A percentile compares a stretch with the other conserved stretches of the same genome.
Conservation (phyloP, 2,329 filamentous ascomycete species). For the Xylaria arbuscula region DNA sequence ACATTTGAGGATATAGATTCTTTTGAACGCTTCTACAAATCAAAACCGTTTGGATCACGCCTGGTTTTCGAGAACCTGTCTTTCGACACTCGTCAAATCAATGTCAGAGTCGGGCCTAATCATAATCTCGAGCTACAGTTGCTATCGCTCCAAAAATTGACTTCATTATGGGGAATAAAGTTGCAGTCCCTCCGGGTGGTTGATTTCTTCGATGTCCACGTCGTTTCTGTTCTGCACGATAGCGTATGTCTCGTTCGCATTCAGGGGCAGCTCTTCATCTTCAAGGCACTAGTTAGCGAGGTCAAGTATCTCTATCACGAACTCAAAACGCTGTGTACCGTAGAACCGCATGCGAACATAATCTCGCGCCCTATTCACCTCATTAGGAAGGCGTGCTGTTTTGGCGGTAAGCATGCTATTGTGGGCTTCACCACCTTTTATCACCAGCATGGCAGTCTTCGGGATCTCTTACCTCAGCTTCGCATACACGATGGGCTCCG, state of each 20-base stretch:
- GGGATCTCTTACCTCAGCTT: constrained; percentile 65
- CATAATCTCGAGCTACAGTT: constrained; percentile 66
- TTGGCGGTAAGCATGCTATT: constrained; percentile 66
- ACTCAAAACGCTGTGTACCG: constrained; percentile 64
- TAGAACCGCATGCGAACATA: constrained; percentile 64
- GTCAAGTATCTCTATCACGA: constrained; percentile 72
- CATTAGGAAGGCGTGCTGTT: constrained; percentile 65
- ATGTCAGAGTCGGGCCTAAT: constrained; percentile 60
- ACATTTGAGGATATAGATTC: constrained; percentile 48
- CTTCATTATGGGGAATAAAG: constrained; percentile 56
- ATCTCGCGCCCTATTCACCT: constrained; percentile 64
- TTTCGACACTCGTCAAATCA: constrained; percentile 58
- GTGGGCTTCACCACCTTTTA: constrained; percentile 68
- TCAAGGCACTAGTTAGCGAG: constrained; percentile 68
- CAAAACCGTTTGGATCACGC: constrained; percentile 66
- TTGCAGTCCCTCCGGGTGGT: constrained; percentile 58
- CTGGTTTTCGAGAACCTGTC: constrained; percentile 66
- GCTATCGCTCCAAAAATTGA: constrained; percentile 57
- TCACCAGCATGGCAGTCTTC: constrained; percentile 64
- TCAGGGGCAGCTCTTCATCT: constrained; percentile 58
- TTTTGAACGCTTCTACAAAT: constrained; percentile 55
- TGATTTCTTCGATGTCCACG: constrained; percentile 62
- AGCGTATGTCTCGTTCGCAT: constrained; percentile 67
- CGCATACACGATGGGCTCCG: constrained; percentile 59
- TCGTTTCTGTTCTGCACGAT: constrained; percentile 67